Base-by-base conservation (phyloP, 2,329 filamentous ascomycete genomes). In the Fusarium kyushuense region DNA sequence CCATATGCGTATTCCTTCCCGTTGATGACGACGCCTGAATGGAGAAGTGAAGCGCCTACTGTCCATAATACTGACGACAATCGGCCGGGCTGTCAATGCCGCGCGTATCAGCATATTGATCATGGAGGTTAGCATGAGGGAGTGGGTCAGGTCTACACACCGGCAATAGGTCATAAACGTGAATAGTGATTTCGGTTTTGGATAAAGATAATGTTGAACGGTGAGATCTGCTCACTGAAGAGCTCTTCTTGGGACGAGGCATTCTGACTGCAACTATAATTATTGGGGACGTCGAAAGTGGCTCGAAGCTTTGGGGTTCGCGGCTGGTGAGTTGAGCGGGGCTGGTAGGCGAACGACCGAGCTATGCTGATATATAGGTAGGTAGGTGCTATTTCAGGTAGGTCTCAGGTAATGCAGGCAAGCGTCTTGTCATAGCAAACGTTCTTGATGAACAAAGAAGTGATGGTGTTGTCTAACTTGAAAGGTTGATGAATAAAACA, bases 1-100 rank as follows among this genome's bases (percentile, higher is more conserved):
- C 93, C 93, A 74, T 93, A 96, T 23, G 93, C 93, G 76, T 96
- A 96, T 82, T 96, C 93, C 67, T 84, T 87, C 70, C 90, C 88
- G 76, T 90, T 90, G 79, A 96, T 92, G 40, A 94, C 92, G 54
- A 96, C 90, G 53, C 92, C 93, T 0, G 92, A 92, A 77, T 96
- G 93, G 7, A 96, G 86, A 33, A 96, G 87, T 7, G 90, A 92
- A 45, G 90, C 87, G 61, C 93, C 93, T 55, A 95, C 77, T 21
- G 89, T 86, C 93, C 93, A 96, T 30, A 96, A 85, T 14, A 93
- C 72, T 0, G 90, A 89, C n/a, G 92, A 90, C 38, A 96, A 78
- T 71, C 89, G 88, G 49, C 92, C 91, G 40, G 92, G 91, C 87
- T 93, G 62, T 67, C 54, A 53, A 60, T 54, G 59, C 43, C 47